These are phyloP conservation scores for Mortierella sp. DNA, from an alignment of 371 early-diverging fungal species.

Conservation along the genomic window DNA sequence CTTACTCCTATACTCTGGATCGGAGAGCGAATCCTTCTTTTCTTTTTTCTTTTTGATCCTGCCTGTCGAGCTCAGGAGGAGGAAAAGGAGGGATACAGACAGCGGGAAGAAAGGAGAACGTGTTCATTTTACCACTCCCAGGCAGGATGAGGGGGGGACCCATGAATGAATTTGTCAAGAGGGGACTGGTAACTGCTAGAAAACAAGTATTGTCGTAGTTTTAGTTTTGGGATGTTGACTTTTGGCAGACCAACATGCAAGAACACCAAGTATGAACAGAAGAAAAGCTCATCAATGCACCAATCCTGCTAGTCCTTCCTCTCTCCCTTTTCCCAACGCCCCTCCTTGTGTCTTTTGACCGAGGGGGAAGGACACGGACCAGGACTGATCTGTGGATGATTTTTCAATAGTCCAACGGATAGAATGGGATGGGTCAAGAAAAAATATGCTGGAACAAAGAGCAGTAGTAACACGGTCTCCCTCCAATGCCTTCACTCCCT, in stretches of 20 bases:
- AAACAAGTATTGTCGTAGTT: not conserved
- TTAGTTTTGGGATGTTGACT: not conserved
- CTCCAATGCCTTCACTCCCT: not conserved
- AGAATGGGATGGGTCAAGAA: not conserved
- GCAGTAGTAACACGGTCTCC: not conserved
- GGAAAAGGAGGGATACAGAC: not conserved
- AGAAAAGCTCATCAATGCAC: not conserved
- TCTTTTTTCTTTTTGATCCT: not conserved
- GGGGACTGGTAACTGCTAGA: not conserved
- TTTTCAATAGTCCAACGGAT: not conserved
- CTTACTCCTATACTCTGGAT: constrained; percentile 16
- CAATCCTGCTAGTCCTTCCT: not conserved
- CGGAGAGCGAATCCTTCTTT: constrained; percentile 37
- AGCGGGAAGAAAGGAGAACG: constrained; percentile 3
- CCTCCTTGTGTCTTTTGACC: not conserved
- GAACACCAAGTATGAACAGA: not conserved
- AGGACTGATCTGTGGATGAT: not conserved
- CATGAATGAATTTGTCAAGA: not conserved
- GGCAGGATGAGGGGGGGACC: not conserved
- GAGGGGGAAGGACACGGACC: not conserved
- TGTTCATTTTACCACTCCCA: not conserved
- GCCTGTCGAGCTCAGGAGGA: not conserved
- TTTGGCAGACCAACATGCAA: not conserved
- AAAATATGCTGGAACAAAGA: not conserved
- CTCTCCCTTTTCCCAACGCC: not conserved